Evolutionary conservation across 129 eudicot genomes (phyloP).

Genomic region (Flaveria trinervia): DNA sequence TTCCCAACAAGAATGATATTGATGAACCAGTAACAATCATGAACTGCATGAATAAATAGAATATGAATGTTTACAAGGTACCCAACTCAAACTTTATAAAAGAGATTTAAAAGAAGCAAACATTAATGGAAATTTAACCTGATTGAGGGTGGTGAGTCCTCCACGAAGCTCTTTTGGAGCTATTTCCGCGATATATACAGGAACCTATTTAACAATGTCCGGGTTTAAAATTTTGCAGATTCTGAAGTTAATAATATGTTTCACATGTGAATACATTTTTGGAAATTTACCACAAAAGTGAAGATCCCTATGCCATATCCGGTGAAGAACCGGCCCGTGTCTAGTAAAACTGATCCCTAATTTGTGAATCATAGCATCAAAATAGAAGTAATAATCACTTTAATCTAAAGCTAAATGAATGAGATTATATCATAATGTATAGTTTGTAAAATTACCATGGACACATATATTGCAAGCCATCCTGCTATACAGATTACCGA

Average conservation of each 20-base stretch:
- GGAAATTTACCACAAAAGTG: constrained; percentile 65
- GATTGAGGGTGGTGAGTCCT: constrained; percentile 76
- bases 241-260: neutral
- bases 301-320: constrained; percentile 81
- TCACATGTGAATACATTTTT: neutral
- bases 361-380: constrained; percentile 17
- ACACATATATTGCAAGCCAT: constrained; percentile 73
- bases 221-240: constrained; percentile 1
- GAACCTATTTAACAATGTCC: constrained; percentile 46
- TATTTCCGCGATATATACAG: constrained; percentile 78
- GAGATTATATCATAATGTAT: neutral
- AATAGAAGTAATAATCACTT: neutral
- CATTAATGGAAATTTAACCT: constrained; percentile 39
- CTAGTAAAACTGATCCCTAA: constrained; percentile 68
- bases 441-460: constrained; percentile 44
- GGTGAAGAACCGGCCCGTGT: constrained; percentile 72
- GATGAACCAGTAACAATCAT: constrained; percentile 78
- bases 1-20: constrained; percentile 58
- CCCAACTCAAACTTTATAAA: constrained; percentile 1
- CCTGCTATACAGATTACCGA: constrained; percentile 71
- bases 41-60: constrained; percentile 45
- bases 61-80: neutral
- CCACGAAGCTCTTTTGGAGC: constrained; percentile 87
- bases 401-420: neutral
- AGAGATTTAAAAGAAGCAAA: neutral